These are phyloP conservation scores for Aristolochia contorta DNA, from an alignment of 164 flowering plant genomes.

Conservation along the genomic window DNA sequence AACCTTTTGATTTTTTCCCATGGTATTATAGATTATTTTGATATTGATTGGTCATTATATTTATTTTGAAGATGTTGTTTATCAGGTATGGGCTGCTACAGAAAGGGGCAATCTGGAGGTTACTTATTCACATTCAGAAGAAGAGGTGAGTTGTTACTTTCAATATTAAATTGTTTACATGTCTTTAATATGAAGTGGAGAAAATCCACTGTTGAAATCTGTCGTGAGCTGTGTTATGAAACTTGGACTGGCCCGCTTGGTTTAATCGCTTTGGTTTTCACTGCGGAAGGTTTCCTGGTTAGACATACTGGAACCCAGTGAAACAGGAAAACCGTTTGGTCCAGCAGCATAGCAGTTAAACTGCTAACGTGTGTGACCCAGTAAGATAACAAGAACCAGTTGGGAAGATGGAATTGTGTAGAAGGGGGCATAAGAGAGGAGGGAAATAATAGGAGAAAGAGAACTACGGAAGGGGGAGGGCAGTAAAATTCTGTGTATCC, in stretches of 20 bases:
- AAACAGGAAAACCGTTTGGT: too few species aligned
- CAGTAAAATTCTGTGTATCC: too few species aligned
- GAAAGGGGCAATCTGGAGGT: slow-evolving; percentile 84
- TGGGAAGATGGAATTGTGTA: too few species aligned
- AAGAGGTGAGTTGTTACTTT: slow-evolving; percentile 47
- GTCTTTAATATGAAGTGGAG: neutral
- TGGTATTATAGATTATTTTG: neutral
- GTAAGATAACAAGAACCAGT: too few species aligned
- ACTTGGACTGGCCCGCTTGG: neutral
- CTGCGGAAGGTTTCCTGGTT: neutral
- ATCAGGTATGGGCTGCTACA: slow-evolving; percentile 83
- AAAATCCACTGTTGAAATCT: neutral
- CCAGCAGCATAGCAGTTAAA: too few species aligned
- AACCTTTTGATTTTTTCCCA: neutral
- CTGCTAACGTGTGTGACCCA: too few species aligned
- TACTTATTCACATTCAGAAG: slow-evolving; percentile 81
- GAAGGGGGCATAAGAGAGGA: too few species aligned
- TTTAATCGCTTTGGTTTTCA: neutral
- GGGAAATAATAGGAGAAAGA: too few species aligned
- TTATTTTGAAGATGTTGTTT: slow-evolving; percentile 4
- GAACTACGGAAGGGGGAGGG: too few species aligned
- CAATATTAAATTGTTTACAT: neutral
- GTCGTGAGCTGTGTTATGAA: neutral
- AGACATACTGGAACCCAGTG: neutral
- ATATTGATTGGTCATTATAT: neutral